A percentile compares a stretch with the other conserved stretches of the same genome.
These are phyloP conservation scores for Talaromyces albobiverticillius DNA, from an alignment of 2,329 filamentous ascomycete species.

Conservation along the genomic window DNA sequence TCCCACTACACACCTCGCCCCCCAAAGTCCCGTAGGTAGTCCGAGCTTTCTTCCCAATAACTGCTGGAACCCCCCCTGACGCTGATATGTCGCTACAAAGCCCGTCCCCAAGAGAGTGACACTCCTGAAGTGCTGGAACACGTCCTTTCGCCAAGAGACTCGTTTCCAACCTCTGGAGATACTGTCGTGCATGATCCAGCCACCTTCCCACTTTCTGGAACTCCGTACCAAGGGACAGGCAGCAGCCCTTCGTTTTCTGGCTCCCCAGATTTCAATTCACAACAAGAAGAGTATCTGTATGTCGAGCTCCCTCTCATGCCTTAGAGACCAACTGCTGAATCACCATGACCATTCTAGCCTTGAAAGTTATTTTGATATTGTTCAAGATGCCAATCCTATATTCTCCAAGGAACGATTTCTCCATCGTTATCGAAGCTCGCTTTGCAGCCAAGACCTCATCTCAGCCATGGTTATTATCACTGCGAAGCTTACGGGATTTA, in stretches of 20 bases:
- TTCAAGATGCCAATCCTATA: slow-evolving; percentile 30
- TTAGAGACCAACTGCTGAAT: not conserved
- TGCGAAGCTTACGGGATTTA: slow-evolving; percentile 22
- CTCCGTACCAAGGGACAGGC: not conserved
- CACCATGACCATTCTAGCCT: slow-evolving; percentile 15
- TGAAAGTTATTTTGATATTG: slow-evolving; percentile 27
- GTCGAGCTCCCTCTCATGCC: not conserved
- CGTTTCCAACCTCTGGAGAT: not conserved
- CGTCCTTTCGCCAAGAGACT: too few relatives aligned
- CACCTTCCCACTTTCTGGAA: not conserved
- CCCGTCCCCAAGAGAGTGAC: too few relatives aligned
- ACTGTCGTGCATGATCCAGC: not conserved
- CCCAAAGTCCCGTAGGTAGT: not conserved
- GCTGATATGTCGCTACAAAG: too few relatives aligned
- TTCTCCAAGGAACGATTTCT: slow-evolving; percentile 27
- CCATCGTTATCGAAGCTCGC: slow-evolving; percentile 19
- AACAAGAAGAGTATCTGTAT: slow-evolving; percentile 8
- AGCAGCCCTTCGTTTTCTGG: not conserved
- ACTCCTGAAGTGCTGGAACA: too few relatives aligned
- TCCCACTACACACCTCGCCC: slow-evolving; percentile 16
- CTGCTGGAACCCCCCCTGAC: too few relatives aligned
- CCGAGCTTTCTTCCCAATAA: too few relatives aligned
- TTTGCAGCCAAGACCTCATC: slow-evolving; percentile 21
- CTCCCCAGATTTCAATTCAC: not conserved
- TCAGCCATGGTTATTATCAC: slow-evolving; percentile 28